A percentile compares a stretch with the other conserved stretches of the same genome.
Evolutionary conservation across 2,329 filamentous ascomycete genomes (phyloP).

Genomic region (Trichothecium roseum): DNA sequence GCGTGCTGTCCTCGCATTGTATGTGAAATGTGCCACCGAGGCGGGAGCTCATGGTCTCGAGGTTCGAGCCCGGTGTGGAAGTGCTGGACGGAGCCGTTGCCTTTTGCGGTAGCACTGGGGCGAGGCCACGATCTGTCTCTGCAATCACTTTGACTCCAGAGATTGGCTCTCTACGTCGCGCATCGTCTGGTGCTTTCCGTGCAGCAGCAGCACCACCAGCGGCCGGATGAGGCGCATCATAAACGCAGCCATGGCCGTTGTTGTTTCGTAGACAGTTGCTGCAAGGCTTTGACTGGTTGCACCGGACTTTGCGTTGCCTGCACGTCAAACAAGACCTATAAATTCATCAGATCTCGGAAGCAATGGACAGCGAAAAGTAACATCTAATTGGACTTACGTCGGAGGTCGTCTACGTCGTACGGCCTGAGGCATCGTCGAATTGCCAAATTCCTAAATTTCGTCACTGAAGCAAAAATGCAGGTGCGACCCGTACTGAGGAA

Average conservation of each 20-base stretch:
- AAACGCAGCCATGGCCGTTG: slow-evolving; percentile 40
- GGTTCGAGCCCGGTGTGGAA: slow-evolving; percentile 6
- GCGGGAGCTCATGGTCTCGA: background rate
- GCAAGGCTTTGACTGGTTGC: slow-evolving; percentile 48
- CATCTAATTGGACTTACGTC: background rate
- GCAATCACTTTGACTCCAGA: slow-evolving; percentile 31
- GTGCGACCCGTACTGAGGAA: too few species aligned
- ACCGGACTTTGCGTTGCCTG: slow-evolving; percentile 49
- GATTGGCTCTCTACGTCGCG: slow-evolving; percentile 22
- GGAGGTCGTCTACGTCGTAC: too few species aligned
- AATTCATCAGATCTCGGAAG: too few species aligned
- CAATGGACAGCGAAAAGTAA: too few species aligned
- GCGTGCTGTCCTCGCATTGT: slow-evolving; percentile 5
- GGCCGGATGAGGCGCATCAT: slow-evolving; percentile 17
- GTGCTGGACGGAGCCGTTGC: slow-evolving; percentile 13
- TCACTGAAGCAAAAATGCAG: slow-evolving; percentile 17
- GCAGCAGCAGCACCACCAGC: slow-evolving; percentile 15
- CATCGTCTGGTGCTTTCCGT: background rate
- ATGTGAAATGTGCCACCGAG: slow-evolving; percentile 2
- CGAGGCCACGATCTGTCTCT: too few species aligned
- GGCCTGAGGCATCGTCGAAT: too few species aligned
- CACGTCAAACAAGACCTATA: slow-evolving; percentile 31
- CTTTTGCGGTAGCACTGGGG: too few species aligned
- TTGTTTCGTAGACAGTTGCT: slow-evolving; percentile 46
- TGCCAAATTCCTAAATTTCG: slow-evolving; percentile 15